Evolutionary conservation across 768 basidiomycete genomes (phyloP).

Genomic region (Russula lepida): DNA sequence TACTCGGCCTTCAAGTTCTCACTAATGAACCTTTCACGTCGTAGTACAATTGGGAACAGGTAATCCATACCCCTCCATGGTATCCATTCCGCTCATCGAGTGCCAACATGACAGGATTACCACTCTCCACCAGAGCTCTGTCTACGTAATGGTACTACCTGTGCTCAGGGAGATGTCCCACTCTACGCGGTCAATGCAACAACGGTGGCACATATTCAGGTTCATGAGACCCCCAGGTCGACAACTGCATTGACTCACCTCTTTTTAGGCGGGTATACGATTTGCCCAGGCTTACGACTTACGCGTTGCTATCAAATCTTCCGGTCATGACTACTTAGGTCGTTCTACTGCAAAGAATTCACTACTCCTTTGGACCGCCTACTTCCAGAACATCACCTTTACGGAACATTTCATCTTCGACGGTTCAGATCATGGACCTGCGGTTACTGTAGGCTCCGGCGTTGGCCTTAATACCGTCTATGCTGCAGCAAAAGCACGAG

Average conservation of each 20-base stretch:
- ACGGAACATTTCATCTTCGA: conserved; percentile 20
- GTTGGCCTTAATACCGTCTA: conserved; percentile 20
- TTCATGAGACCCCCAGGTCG: not conserved
- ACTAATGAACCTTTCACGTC: not conserved
- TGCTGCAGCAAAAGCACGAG: conserved; percentile 15
- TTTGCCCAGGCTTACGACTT: conserved; percentile 28
- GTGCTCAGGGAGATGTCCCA: conserved; percentile 16
- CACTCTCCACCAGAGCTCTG: conserved; percentile 11
- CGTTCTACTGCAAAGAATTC: conserved; percentile 35
- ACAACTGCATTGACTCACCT: not conserved
- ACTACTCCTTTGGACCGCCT: conserved; percentile 36
- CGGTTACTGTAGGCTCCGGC: conserved; percentile 23
- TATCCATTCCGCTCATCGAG: not conserved
- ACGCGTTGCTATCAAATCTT: conserved; percentile 28
- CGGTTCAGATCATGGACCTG: conserved; percentile 23
- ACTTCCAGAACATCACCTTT: conserved; percentile 31
- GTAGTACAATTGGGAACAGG: conserved; percentile 22
- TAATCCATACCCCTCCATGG: not conserved
- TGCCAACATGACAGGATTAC: conserved; percentile 1
- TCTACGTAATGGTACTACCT: conserved; percentile 10
- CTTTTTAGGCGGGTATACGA: conserved; percentile 25
- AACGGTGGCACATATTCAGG: conserved; percentile 11
- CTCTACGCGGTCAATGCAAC: conserved; percentile 20
- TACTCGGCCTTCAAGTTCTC: not conserved
- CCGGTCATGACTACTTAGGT: conserved; percentile 38